Conservation (phyloP, 768 basidiomycete genomes). For the Termitomyces eurrhizus region DNA sequence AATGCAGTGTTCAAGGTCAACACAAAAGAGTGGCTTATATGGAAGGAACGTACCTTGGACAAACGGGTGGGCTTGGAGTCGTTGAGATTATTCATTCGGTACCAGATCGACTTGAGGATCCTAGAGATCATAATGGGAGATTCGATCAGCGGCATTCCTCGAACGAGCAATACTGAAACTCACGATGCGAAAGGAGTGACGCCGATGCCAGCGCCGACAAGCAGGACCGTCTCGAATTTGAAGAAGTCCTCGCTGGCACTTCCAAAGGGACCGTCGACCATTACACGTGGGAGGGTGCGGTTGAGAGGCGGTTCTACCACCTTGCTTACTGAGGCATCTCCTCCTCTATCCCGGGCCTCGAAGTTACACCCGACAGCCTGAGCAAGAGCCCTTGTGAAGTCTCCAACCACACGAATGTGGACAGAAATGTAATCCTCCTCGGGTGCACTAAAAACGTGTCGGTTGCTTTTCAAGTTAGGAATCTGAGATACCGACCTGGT, state of each 20-base stretch:
- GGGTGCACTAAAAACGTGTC: constrained; percentile 56
- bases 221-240: constrained; percentile 83
- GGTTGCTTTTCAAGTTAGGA: not conserved
- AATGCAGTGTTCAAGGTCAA: not conserved
- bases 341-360: constrained; percentile 51
- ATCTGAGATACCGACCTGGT: constrained; percentile 53
- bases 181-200: constrained; percentile 96
- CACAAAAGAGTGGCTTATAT: not conserved
- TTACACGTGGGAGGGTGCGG: constrained; percentile 80
- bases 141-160: not conserved
- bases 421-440: constrained; percentile 95
- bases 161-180: constrained; percentile 25
- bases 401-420: constrained; percentile 89
- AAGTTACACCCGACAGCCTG: constrained; percentile 84
- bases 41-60: constrained; percentile 54
- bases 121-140: constrained; percentile 28
- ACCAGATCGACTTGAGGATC: constrained; percentile 91
- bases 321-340: constrained; percentile 50
- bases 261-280: constrained; percentile 97
- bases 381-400: constrained; percentile 84
- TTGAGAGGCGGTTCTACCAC: constrained; percentile 66
- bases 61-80: constrained; percentile 72
- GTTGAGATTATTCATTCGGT: constrained; percentile 89
- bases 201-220: constrained; percentile 94
- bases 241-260: constrained; percentile 89